Conservation (phyloP, 1,284 basidiomycete genomes). For the Cerioporus squamosus region DNA sequence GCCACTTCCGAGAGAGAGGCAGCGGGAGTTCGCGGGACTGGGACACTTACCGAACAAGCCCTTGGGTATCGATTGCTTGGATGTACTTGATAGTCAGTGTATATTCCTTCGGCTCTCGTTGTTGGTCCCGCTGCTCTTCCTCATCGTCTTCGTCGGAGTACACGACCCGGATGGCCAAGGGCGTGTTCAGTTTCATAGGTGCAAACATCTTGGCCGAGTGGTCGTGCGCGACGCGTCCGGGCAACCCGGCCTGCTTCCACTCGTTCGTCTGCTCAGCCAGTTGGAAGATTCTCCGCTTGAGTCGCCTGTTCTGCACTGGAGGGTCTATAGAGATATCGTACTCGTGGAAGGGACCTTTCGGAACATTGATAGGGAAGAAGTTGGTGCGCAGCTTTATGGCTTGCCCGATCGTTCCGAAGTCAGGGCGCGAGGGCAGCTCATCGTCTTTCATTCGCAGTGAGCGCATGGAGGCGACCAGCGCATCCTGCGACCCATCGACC, state of each 20-base stretch:
- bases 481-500: constrained; percentile 56
- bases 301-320: constrained; percentile 51
- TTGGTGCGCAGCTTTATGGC: constrained; percentile 72
- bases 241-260: constrained; percentile 58
- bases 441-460: constrained; percentile 44
- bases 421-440: constrained; percentile 69
- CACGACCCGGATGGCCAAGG: constrained; percentile 56
- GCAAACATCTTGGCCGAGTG: constrained; percentile 67
- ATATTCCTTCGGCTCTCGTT: constrained; percentile 54
- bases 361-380: constrained; percentile 72
- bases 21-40: neutral
- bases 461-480: constrained; percentile 55
- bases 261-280: constrained; percentile 64
- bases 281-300: constrained; percentile 72
- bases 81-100: constrained; percentile 63
- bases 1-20: constrained; percentile 14
- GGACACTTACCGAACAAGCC: constrained; percentile 53
- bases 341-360: constrained; percentile 65
- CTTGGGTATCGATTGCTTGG: constrained; percentile 61
- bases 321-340: constrained; percentile 72
- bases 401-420: constrained; percentile 63
- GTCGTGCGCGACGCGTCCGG: constrained; percentile 69
- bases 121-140: constrained; percentile 36
- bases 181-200: constrained; percentile 56
- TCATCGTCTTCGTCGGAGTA: constrained; percentile 72